These are phyloP conservation scores for Lagerstroemia speciosa DNA, from an alignment of 345 rosid genomes.

Conservation along the genomic window DNA sequence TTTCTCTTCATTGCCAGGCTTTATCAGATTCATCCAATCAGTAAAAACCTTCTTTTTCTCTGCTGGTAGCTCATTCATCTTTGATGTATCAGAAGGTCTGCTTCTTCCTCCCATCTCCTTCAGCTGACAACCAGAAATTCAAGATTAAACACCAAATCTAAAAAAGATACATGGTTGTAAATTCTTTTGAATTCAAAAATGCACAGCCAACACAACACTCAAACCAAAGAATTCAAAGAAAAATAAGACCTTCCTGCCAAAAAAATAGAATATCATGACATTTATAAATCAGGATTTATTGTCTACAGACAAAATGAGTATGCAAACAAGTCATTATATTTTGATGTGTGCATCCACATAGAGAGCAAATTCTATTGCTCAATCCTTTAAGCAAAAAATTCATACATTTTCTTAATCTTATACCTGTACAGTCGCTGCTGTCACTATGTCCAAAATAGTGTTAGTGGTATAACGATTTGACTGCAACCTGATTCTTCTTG, in stretches of 20 bases:
- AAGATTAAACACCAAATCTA: background rate
- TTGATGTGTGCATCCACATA: no score
- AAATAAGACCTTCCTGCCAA: background rate
- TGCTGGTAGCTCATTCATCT: conserved; percentile 45
- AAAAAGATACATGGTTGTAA: background rate
- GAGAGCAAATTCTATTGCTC: background rate
- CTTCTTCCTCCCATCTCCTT: conserved; percentile 90
- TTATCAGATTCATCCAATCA: conserved; percentile 86
- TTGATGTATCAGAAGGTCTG: conserved; percentile 47
- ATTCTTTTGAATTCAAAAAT: background rate
- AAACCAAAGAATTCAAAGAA: background rate
- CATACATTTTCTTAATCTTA: background rate
- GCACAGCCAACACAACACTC: background rate
- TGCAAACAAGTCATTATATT: no score
- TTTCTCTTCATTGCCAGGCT: conserved; percentile 92
- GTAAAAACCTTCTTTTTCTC: conserved; percentile 74
- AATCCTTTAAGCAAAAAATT: background rate
- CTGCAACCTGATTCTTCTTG: conserved; percentile 89
- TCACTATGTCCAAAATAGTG: conserved; percentile 81
- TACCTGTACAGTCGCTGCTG: conserved; percentile 99
- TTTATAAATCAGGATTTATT: background rate
- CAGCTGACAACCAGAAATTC: conserved; percentile 27
- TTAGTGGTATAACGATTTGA: conserved; percentile 85
- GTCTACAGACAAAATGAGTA: no score
- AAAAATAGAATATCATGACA: background rate